Base-by-base conservation (phyloP, 2,329 filamentous ascomycete species). In the Leptographium procerum region DNA sequence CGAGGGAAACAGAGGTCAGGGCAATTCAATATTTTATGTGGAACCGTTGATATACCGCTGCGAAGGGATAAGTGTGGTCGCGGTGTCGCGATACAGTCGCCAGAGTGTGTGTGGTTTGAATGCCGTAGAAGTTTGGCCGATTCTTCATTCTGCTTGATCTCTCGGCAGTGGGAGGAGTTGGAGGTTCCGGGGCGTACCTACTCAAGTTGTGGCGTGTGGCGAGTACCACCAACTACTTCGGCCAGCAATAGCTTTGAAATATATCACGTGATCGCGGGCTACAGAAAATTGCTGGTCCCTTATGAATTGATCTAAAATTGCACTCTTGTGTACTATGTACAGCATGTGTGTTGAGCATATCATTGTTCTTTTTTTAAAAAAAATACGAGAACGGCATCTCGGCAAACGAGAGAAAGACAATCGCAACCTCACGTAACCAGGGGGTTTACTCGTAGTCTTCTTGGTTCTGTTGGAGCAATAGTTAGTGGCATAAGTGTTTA, bases 101-200 rank as follows among this genome's bases (percentile, higher is more conserved):
- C 6, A 24, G 28, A 26, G 36, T 31, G 26, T 7, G n/a, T 47
- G 19, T 56, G 4, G 34, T 56, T 31, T 56, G 36, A 34, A n/a
- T 50, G 43, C 56, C n/a, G n/a, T 57, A 31, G 57, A 60, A 51
- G 59, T 52, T 61, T 59, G 58, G 59, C 31, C 56, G 57, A 61
- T 60, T 60, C 58, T 62, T 52, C 57, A 55, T 59, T 45, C 52
- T 31, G 57, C 57, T 55, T 57, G 58, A 58, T 56, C 59, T 29
- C 28, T 60, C 60, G 60, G 61, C 57, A 60, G 52, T 60, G 52
- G 52, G 57, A 59, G 59, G 26, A 60, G 52, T 57, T 60, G 59
- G 56, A 63, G 57, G 64, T 65, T 56, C 52, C 60, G 54, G 48
- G 55, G 24, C 53, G 64, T 65, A 65, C 61, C 60, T 60, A 59